Percentiles rank a stretch among this genome's conserved stretches.
These are phyloP conservation scores for Protomyces gravidus DNA, from an alignment of 1,139 yeast species.

Conservation along the genomic window DNA sequence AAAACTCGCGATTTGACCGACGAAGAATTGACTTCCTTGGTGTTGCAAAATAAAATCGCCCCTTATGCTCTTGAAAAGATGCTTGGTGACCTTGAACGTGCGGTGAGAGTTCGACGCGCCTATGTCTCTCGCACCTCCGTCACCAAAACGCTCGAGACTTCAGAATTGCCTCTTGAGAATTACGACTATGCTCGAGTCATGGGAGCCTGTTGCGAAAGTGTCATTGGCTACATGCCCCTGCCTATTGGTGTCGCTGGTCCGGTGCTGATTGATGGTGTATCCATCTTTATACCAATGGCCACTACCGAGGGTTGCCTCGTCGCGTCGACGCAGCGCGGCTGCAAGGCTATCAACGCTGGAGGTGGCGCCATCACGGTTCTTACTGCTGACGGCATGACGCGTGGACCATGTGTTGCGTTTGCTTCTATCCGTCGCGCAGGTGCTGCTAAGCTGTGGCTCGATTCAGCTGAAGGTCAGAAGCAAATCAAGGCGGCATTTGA, in stretches of 20 bases:
- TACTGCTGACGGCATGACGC: slow-evolving; percentile 96
- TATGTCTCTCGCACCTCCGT: slow-evolving; percentile 79
- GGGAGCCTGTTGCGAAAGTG: slow-evolving; percentile 99
- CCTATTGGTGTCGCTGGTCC: slow-evolving; percentile 99
- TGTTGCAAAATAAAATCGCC: slow-evolving; percentile 74
- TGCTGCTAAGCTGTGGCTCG: slow-evolving; percentile 91
- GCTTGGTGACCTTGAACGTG: slow-evolving; percentile 79
- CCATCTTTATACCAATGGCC: slow-evolving; percentile 95
- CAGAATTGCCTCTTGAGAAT: slow-evolving; percentile 68
- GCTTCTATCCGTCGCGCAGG: slow-evolving; percentile 81
- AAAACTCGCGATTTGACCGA: slow-evolving; percentile 60
- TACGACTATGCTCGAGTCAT: slow-evolving; percentile 94
- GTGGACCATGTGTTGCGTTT: slow-evolving; percentile 96
- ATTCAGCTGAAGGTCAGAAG: slow-evolving; percentile 87
- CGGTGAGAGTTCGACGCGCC: slow-evolving; percentile 86
- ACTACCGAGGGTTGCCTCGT: slow-evolving; percentile 98
- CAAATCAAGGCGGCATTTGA: slow-evolving; percentile 83
- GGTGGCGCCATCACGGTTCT: slow-evolving; percentile 92
- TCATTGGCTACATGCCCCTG: slow-evolving; percentile 89
- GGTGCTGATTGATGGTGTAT: slow-evolving; percentile 75
- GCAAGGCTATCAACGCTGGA: slow-evolving; percentile 95
- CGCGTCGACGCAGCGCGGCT: slow-evolving; percentile 98
- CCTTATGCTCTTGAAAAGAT: slow-evolving; percentile 91
- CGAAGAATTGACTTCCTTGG: slow-evolving; percentile 69
- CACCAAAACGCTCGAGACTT: slow-evolving; percentile 71